phyloP scores from a whole-genome alignment of 2,329 filamentous ascomycete genomes.

The Botrytis tulipae region DNA sequence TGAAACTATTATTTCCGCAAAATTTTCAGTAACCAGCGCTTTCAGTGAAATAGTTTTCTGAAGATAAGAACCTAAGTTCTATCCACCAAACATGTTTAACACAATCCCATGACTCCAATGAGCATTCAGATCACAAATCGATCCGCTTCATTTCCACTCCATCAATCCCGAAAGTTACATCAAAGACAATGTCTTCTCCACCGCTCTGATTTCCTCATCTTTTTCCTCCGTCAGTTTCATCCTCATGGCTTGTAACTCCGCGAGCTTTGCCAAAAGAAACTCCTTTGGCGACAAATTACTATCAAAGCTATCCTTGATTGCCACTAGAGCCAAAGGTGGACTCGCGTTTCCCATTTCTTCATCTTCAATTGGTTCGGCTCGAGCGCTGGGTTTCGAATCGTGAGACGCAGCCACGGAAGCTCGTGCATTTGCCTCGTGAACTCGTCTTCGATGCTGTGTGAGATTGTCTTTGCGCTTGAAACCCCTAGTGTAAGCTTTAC shows the following conservation, averaged over 20 bases:
- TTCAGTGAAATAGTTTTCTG: neutral
- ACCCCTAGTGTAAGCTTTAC: neutral
- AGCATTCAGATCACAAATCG: neutral
- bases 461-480: slow-evolving; percentile 1
- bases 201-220: neutral
- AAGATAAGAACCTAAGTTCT: neutral
- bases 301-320: neutral
- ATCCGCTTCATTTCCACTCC: neutral
- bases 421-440: neutral
- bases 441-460: neutral
- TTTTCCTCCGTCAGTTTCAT: no score
- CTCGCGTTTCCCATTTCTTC: neutral
- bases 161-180: neutral
- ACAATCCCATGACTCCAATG: neutral
- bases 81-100: neutral
- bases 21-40: neutral
- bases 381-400: no score
- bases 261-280: neutral
- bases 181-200: neutral
- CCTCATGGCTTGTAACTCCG: neutral
- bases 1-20: neutral
- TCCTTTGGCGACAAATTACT: neutral
- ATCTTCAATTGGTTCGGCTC: neutral
- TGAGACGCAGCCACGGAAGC: neutral
- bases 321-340: neutral